A percentile compares a stretch with the other conserved stretches of the same genome.
These are phyloP conservation scores for Calonectria fujianensis DNA, from an alignment of 2,329 filamentous ascomycete genomes.

Conservation along the genomic window DNA sequence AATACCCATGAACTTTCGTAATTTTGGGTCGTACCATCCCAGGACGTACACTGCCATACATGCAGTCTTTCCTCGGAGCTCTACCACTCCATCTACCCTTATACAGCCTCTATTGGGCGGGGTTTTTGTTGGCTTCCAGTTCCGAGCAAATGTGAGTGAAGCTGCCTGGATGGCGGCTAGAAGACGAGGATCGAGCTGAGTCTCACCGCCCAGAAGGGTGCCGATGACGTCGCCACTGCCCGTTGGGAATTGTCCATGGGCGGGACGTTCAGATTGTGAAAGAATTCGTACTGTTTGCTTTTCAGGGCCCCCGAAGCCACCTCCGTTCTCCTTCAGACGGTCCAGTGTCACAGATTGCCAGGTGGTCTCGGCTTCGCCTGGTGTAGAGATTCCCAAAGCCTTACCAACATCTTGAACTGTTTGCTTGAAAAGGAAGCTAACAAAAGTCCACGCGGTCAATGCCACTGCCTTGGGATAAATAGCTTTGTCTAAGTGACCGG, in stretches of 20 bases:
- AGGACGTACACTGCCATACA: constrained; percentile 70
- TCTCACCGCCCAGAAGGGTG: constrained; percentile 54
- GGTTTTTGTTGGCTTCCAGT: constrained; percentile 66
- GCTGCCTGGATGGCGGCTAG: constrained; percentile 59
- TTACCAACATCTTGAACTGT: constrained; percentile 66
- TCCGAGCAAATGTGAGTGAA: constrained; percentile 62
- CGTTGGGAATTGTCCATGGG: constrained; percentile 50
- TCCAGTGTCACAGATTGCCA: constrained; percentile 59
- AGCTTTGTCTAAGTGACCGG: constrained; percentile 66
- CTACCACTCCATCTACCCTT: constrained; percentile 72
- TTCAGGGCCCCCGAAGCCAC: constrained; percentile 48
- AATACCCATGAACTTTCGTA: constrained; percentile 64
- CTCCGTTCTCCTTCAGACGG: constrained; percentile 53
- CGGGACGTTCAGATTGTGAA: constrained; percentile 52
- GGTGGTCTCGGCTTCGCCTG: constrained; percentile 53
- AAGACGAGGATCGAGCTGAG: constrained; percentile 60
- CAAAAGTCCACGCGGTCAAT: constrained; percentile 71
- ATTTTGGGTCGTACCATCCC: constrained; percentile 75
- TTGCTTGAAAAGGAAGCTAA: constrained; percentile 67
- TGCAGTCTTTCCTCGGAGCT: constrained; percentile 68
- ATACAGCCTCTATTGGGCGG: constrained; percentile 71
- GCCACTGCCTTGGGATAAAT: constrained; percentile 73
- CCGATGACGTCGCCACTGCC: constrained; percentile 53
- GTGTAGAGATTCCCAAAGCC: constrained; percentile 65
- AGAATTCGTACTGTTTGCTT: constrained; percentile 52